A percentile compares a stretch with the other conserved stretches of the same genome.
These are phyloP conservation scores for Isatis lusitanica DNA, from an alignment of 441 rosid genomes.

Conservation along the genomic window DNA sequence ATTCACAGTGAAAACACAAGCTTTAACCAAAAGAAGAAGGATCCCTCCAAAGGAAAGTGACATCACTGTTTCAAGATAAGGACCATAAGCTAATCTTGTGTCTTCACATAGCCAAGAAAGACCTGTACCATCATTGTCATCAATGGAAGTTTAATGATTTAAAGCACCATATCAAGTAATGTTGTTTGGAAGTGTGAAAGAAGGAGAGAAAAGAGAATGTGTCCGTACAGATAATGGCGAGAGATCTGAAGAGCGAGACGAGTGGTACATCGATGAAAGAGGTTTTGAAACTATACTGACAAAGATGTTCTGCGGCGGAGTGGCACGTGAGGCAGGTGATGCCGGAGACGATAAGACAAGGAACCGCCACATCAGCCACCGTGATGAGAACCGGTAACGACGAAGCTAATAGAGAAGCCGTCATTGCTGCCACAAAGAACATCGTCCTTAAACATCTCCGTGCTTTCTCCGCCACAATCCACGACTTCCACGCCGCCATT, in stretches of 20 bases:
- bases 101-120: constrained; percentile 71
- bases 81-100: constrained; percentile 73
- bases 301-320: constrained; percentile 58
- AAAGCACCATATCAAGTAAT: not conserved
- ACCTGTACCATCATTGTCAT: constrained; percentile 52
- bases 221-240: constrained; percentile 59
- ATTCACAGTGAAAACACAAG: constrained; percentile 69
- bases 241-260: constrained; percentile 78
- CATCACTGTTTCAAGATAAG: constrained; percentile 80
- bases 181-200: not conserved
- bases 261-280: constrained; percentile 80
- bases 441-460: constrained; percentile 64
- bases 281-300: constrained; percentile 63
- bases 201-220: not conserved
- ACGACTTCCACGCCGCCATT: constrained; percentile 51
- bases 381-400: constrained; percentile 84
- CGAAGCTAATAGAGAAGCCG: constrained; percentile 76
- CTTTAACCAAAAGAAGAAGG: constrained; percentile 71
- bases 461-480: constrained; percentile 64
- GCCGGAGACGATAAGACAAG: constrained; percentile 60
- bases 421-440: constrained; percentile 90
- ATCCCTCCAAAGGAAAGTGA: constrained; percentile 65
- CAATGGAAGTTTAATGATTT: not conserved
- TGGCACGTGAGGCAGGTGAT: constrained; percentile 73
- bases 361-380: constrained; percentile 62